Evolutionary conservation across 75 land plant species (phyloP).

Genomic region (Sequoia sempervirens): DNA sequence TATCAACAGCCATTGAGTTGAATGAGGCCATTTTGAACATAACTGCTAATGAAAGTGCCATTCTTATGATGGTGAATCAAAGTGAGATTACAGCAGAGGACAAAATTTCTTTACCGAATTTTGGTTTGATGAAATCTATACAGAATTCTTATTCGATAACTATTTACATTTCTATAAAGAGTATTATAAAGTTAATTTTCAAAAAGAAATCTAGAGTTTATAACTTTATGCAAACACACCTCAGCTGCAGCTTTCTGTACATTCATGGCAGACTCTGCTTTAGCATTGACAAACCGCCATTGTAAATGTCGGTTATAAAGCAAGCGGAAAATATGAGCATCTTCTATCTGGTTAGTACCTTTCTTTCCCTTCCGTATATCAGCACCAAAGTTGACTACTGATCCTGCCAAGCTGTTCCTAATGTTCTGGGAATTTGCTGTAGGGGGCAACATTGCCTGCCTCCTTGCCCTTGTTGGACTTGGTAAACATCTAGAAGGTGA

Average conservation of each 20-base stretch:
- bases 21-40: background rate
- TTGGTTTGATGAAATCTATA: background rate
- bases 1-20: too few species aligned
- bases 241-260: slow-evolving; percentile 54
- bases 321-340: slow-evolving; percentile 48
- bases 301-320: slow-evolving; percentile 65
- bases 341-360: slow-evolving; percentile 46
- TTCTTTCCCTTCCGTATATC: slow-evolving; percentile 54
- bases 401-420: slow-evolving; percentile 16
- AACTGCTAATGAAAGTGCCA: background rate
- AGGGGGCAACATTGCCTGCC: slow-evolving; percentile 27
- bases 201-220: too few species aligned
- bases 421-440: slow-evolving; percentile 12
- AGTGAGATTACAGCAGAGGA: background rate
- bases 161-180: background rate
- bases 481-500: slow-evolving; percentile 7
- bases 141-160: background rate
- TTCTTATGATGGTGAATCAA: background rate
- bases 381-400: slow-evolving; percentile 22
- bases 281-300: slow-evolving; percentile 85
- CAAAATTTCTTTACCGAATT: background rate
- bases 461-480: slow-evolving; percentile 15
- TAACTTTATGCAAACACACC: slow-evolving; percentile 48
- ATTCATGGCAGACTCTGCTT: slow-evolving; percentile 57
- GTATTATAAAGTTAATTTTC: background rate